Conservation (phyloP, 2,329 filamentous ascomycete species). For the Botryotinia convoluta region DNA sequence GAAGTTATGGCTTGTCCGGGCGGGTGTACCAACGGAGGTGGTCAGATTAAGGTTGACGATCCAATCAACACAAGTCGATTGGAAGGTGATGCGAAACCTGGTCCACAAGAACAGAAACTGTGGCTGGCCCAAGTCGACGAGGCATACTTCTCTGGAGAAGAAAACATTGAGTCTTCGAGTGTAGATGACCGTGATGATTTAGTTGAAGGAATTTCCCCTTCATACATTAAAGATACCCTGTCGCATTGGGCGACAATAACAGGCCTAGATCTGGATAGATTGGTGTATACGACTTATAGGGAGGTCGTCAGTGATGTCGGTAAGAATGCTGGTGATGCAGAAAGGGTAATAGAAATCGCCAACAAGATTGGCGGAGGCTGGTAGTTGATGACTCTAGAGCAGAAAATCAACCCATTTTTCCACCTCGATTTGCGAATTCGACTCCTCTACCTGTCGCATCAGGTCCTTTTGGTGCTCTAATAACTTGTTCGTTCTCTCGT, state of each 20-base stretch:
- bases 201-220: conserved; percentile 64
- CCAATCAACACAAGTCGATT: conserved; percentile 55
- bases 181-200: conserved; percentile 41
- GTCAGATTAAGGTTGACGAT: conserved; percentile 90
- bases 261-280: conserved; percentile 64
- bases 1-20: conserved; percentile 99
- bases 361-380: conserved; percentile 91
- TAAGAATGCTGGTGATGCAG: conserved; percentile 68
- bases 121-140: conserved; percentile 84
- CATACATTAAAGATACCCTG: conserved; percentile 65
- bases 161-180: conserved; percentile 40
- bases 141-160: conserved; percentile 79
- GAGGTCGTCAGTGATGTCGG: conserved; percentile 95
- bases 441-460: conserved; percentile 75
- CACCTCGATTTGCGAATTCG: conserved; percentile 67
- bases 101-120: conserved; percentile 77
- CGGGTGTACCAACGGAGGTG: conserved; percentile 97
- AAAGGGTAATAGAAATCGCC: conserved; percentile 83
- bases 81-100: conserved; percentile 54
- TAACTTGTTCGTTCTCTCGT: conserved; percentile 62
- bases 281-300: conserved; percentile 84
- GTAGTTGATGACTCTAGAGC: conserved; percentile 76
- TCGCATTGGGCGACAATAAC: conserved; percentile 74
- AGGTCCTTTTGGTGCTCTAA: conserved; percentile 74
- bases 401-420: conserved; percentile 47